Conservation (phyloP, 306 rosid genomes). For the Erythrophleum fordii region DNA sequence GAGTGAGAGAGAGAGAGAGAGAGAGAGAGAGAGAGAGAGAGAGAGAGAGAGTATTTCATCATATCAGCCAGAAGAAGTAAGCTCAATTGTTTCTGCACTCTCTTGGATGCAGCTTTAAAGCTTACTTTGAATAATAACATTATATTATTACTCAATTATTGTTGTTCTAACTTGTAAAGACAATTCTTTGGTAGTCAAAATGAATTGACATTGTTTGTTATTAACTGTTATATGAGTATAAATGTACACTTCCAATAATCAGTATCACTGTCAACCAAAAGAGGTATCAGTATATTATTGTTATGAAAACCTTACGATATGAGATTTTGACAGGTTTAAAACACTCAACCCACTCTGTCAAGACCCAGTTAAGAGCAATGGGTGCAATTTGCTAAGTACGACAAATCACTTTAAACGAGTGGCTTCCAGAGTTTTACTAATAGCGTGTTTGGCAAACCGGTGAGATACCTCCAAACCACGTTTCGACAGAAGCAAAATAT, state of each 20-base stretch:
- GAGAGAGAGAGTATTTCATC: background rate
- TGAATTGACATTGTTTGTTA: background rate
- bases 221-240: background rate
- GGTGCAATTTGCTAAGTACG: too few relatives aligned
- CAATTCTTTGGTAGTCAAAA: background rate
- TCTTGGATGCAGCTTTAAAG: background rate
- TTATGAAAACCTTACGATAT: too few relatives aligned
- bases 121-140: background rate
- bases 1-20: background rate
- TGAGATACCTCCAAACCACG: too few relatives aligned
- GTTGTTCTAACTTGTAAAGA: background rate
- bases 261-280: too few relatives aligned
- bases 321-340: too few relatives aligned
- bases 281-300: too few relatives aligned
- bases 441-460: too few relatives aligned
- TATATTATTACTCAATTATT: background rate
- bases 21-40: background rate
- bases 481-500: too few relatives aligned
- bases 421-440: too few relatives aligned
- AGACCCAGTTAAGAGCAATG: too few relatives aligned
- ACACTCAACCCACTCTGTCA: too few relatives aligned
- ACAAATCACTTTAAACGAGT: too few relatives aligned
- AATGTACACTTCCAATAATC: background rate
- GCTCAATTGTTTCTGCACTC: background rate
- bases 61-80: background rate